A percentile compares a stretch with the other conserved stretches of the same genome.
These are phyloP conservation scores for Penicillium polonicum DNA, from an alignment of 2,329 filamentous ascomycete species.

Conservation along the genomic window DNA sequence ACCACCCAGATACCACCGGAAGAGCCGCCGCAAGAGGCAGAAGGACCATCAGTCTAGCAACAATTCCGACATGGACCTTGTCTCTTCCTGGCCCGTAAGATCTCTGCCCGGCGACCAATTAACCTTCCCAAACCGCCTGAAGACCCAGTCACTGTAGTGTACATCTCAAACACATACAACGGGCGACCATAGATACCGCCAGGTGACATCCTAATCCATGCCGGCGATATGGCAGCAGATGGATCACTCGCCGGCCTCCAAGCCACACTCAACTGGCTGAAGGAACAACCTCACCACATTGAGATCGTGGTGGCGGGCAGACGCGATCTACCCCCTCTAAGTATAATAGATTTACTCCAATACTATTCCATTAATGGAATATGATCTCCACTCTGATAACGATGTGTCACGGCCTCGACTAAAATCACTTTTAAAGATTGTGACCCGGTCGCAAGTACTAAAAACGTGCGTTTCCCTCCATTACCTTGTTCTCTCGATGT, in stretches of 20 bases:
- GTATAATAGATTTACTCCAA: too few relatives aligned
- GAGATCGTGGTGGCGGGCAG: too few relatives aligned
- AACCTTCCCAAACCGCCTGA: not conserved
- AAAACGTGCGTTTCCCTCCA: too few relatives aligned
- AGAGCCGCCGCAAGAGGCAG: not conserved
- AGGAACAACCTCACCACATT: not conserved
- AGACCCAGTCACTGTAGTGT: not conserved
- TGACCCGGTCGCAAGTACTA: too few relatives aligned
- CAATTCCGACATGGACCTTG: not conserved
- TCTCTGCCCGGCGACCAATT: not conserved
- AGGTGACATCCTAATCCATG: slow-evolving; percentile 1
- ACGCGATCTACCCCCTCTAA: too few relatives aligned
- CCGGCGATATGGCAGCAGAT: not conserved
- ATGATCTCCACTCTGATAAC: too few relatives aligned
- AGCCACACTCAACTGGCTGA: not conserved
- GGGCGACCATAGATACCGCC: not conserved
- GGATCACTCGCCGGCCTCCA: not conserved
- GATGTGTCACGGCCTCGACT: too few relatives aligned
- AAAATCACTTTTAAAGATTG: too few relatives aligned
- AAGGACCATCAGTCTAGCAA: not conserved
- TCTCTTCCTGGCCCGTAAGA: slow-evolving; percentile 1
- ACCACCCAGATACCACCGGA: not conserved
- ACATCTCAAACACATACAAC: not conserved
- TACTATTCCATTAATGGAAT: too few relatives aligned
- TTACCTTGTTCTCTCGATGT: too few relatives aligned